Percentiles rank a stretch among this genome's conserved stretches.
phyloP scores from a whole-genome alignment of 2,329 filamentous ascomycete genomes.

The Furcasterigmium furcatum region DNA sequence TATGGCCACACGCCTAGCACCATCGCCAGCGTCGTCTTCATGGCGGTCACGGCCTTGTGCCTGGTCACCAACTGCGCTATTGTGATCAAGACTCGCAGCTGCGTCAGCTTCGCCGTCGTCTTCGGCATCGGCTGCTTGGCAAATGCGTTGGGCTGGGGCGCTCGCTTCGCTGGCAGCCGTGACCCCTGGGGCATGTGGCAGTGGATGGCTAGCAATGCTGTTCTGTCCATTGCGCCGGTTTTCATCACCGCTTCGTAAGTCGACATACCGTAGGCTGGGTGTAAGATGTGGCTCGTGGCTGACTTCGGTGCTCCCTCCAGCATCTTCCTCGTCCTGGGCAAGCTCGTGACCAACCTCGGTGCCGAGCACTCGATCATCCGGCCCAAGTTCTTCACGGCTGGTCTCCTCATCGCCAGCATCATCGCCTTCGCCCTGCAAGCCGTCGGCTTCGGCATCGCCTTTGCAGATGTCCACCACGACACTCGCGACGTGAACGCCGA shows the following conservation, averaged over 20 bases:
- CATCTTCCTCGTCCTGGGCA: slow-evolving; percentile 20
- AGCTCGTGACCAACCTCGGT: slow-evolving; percentile 21
- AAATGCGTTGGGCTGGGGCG: slow-evolving; percentile 18
- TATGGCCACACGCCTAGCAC: slow-evolving; percentile 19
- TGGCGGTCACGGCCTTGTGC: slow-evolving; percentile 14
- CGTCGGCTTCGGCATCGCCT: slow-evolving; percentile 20
- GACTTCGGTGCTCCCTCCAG: slow-evolving; percentile 14
- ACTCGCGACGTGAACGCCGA: background rate
- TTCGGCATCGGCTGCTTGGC: slow-evolving; percentile 18
- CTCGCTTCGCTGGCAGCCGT: slow-evolving; percentile 15
- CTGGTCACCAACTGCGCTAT: slow-evolving; percentile 14
- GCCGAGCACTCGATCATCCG: slow-evolving; percentile 22
- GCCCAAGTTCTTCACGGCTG: slow-evolving; percentile 14
- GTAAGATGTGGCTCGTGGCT: too few species aligned
- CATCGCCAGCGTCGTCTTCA: slow-evolving; percentile 12
- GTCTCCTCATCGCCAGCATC: slow-evolving; percentile 21
- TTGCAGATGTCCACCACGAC: slow-evolving; percentile 13
- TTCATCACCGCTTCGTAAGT: slow-evolving; percentile 15
- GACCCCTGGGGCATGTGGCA: slow-evolving; percentile 19
- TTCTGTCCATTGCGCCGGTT: slow-evolving; percentile 21
- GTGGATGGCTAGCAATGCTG: slow-evolving; percentile 16
- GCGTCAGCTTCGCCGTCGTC: slow-evolving; percentile 16
- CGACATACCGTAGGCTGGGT: background rate
- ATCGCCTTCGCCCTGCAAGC: slow-evolving; percentile 20
- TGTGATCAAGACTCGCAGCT: slow-evolving; percentile 9